phyloP scores from a whole-genome alignment of 805 yeast genomes.

The Pichia insulana region DNA sequence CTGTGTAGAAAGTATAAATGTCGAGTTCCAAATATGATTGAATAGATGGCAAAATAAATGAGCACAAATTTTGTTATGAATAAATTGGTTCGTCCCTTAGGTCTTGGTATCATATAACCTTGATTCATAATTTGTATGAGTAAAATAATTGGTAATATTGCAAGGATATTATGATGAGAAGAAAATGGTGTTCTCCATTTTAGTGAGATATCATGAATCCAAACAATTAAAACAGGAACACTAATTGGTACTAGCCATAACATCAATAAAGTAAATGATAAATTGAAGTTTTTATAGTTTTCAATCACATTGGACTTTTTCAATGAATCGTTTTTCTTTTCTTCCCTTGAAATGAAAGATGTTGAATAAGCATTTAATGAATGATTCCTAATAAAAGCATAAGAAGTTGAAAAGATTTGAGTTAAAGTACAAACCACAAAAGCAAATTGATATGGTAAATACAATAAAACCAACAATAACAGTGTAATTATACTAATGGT shows the following conservation, averaged over 20 bases:
- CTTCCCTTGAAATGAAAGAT: not conserved
- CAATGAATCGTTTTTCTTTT: not conserved
- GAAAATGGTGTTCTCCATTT: constrained; percentile 80
- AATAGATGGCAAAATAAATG: constrained; percentile 48
- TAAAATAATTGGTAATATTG: constrained; percentile 64
- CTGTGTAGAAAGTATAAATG: constrained; percentile 83
- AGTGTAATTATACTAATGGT: constrained; percentile 11
- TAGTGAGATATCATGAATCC: constrained; percentile 68
- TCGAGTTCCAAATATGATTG: constrained; percentile 66
- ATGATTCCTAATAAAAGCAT: constrained; percentile 1
- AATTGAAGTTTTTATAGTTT: constrained; percentile 47
- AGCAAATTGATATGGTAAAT: constrained; percentile 77
- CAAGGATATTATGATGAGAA: constrained; percentile 76
- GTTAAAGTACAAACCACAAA: constrained; percentile 50
- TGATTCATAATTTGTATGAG: constrained; percentile 44
- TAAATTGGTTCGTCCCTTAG: constrained; percentile 20
- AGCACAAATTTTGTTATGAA: constrained; percentile 32
- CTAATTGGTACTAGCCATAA: constrained; percentile 74
- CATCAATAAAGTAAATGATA: constrained; percentile 59
- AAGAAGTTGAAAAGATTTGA: constrained; percentile 32
- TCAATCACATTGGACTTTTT: not conserved
- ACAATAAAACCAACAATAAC: constrained; percentile 27
- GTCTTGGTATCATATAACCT: constrained; percentile 39
- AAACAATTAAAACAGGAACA: constrained; percentile 70
- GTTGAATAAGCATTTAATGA: constrained; percentile 7